Evolutionary conservation across 179 eudicot genomes (phyloP), one percentile per base, ranked within the genome.

Genomic region (Corrigiola litoralis): DNA sequence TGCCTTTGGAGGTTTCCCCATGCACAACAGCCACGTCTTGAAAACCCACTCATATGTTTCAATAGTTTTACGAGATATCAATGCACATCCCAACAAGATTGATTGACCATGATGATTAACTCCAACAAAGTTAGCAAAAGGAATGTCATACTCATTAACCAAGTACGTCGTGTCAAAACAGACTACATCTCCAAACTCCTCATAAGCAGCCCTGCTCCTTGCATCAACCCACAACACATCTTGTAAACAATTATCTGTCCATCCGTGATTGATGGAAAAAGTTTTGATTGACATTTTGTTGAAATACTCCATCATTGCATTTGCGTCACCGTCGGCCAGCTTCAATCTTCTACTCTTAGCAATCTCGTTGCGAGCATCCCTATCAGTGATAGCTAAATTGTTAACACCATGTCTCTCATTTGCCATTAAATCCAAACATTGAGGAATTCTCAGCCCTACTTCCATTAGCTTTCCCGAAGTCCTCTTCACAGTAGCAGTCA

Each of bases 141-240:
- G 61, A 41, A 72, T 38, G 27, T 66, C 52, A 42, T 65, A 58
- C 32, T 72, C 65, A 36, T 69, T 36, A 18, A 63, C 16, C 33
- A 53, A 37, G 51, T 68, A 76, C 31, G 72, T 75, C 1, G 67
- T 65, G 59, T 79, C 72, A 68, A 75, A 69, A 18, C 68, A 46
- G 12, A 79, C 67, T 27, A 72, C 80, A 56, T 79, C 80, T 33
- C 69, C 69, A 66, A 72, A 79, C 27, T 52, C 63, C 16, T 71
- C 49, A 20, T 75, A 79, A n/a, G 73, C 77, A 3, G 14, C 70
- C 34, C 60, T 42, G 72, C 73, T 75, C 37, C 67, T 72, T 50
- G 67, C 72, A 66, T 79, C 80, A 18, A 71, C 70, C 77, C 78
- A 72, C 25, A 79, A 68, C 1, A 79, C 45, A 57, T 75, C 76